Percentiles rank a stretch among this genome's conserved stretches.
These are phyloP conservation scores for Oryza coarctata DNA, from an alignment of 176 grass and related monocot species.

Conservation along the genomic window DNA sequence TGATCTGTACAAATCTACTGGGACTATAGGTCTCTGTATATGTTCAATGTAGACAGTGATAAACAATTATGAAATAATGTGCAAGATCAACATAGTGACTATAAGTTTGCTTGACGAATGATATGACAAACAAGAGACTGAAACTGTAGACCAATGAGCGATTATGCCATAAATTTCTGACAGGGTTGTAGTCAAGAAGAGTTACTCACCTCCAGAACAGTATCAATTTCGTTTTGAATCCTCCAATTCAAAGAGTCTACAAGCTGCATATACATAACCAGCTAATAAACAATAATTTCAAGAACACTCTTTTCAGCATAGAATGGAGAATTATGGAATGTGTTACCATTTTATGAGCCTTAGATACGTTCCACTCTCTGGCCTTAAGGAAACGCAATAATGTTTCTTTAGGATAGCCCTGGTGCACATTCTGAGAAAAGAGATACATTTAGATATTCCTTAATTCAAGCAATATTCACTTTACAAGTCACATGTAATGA, in stretches of 20 bases:
- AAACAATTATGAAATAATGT: slow-evolving; percentile 16
- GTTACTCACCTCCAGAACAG: slow-evolving; percentile 70
- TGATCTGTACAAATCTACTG: slow-evolving; percentile 75
- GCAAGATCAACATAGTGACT: neutral
- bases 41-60: slow-evolving; percentile 24
- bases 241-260: slow-evolving; percentile 93
- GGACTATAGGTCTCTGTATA: slow-evolving; percentile 89
- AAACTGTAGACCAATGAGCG: neutral
- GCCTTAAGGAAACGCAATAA: slow-evolving; percentile 84
- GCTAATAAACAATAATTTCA: slow-evolving; percentile 12
- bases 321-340: neutral
- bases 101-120: neutral
- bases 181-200: slow-evolving; percentile 27
- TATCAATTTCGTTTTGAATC: slow-evolving; percentile 88
- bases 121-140: neutral
- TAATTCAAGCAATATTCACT: neutral
- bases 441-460: neutral
- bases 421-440: slow-evolving; percentile 79
- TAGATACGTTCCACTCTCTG: slow-evolving; percentile 77
- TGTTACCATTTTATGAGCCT: slow-evolving; percentile 97
- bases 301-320: neutral
- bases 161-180: neutral
- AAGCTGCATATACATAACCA: slow-evolving; percentile 49
- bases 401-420: slow-evolving; percentile 80
- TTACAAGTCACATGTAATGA: slow-evolving; percentile 3